Percentiles rank a stretch among this genome's conserved stretches.
These are phyloP conservation scores for Pholiota adiposa DNA, from an alignment of 1,284 basidiomycete genomes.

Conservation along the genomic window DNA sequence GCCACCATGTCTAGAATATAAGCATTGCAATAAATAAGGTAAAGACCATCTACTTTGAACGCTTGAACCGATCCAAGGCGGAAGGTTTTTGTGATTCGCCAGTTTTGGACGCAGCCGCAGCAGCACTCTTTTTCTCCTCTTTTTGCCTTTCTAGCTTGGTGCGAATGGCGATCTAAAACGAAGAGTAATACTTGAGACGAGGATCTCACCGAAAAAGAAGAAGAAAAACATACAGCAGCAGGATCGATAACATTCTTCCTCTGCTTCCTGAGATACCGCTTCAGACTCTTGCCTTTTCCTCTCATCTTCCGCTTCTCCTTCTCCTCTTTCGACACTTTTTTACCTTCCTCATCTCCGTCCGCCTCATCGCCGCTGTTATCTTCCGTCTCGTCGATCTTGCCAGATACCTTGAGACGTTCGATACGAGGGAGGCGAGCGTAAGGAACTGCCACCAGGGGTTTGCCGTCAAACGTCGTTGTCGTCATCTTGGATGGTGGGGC, in stretches of 20 bases:
- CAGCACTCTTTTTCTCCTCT: constrained; percentile 53
- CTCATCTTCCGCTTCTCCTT: constrained; percentile 83
- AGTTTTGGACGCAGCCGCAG: constrained; percentile 38
- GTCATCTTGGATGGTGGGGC: constrained; percentile 64
- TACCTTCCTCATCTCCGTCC: constrained; percentile 37
- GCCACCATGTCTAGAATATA: not conserved
- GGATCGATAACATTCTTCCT: constrained; percentile 94
- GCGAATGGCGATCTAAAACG: constrained; percentile 63
- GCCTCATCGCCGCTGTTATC: constrained; percentile 42
- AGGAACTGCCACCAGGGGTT: constrained; percentile 57
- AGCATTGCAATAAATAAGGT: constrained; percentile 15
- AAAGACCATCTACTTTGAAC: constrained; percentile 19
- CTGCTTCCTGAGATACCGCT: constrained; percentile 84
- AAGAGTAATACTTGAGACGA: not conserved
- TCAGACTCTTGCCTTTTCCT: constrained; percentile 84
- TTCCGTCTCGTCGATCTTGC: constrained; percentile 76
- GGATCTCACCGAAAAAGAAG: constrained; percentile 6
- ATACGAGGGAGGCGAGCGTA: constrained; percentile 76
- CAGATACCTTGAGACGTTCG: constrained; percentile 72
- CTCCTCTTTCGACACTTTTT: constrained; percentile 48
- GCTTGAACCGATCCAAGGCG: constrained; percentile 70
- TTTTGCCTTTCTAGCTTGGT: constrained; percentile 70
- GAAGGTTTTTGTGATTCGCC: constrained; percentile 51
- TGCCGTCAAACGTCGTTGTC: constrained; percentile 48
- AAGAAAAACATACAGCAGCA: constrained; percentile 65